Evolutionary conservation across 768 basidiomycete species (phyloP), one percentile per base, ranked within the genome.

Genomic region (Gymnopilus junonius): DNA sequence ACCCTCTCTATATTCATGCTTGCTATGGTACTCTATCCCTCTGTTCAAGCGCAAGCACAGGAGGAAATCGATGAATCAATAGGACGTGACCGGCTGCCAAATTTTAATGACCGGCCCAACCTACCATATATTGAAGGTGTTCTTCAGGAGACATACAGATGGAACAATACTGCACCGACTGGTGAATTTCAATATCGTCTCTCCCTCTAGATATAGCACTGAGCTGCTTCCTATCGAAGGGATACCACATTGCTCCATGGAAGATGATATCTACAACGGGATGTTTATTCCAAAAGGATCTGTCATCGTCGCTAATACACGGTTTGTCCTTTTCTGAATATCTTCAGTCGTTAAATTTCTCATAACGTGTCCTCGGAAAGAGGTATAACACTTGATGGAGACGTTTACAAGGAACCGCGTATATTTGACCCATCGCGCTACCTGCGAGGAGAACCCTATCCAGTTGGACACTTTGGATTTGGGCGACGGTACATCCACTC

Each of bases 381-480:
- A 1, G 58, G 58, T 11, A 59, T 59, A 8, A 48, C 58, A n/a
- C 46, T 59, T 7, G 58, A 59, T 21, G 58, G 53, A 27, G 58
- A 59, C 2, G 48, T 59, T 1, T 59, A 59, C 35, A 51, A 51
- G 10, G 29, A 50, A 8, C 32, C 48, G 4, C 58, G 39, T 29
- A 27, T 37, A 12, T 59, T 59, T 20, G 32, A 59, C 21, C 58
- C 58, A 10, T 39, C 46, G 1, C 58, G 58, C 1, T 59, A 59
- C 23, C 58, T 46, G 14, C 43, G 42, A 10, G 57, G 57, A 46
- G 57, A 58, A 21, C 57, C 57, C 25, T 25, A 46, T 46, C 29
- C 46, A 23, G 57, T 46, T 5, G 86, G 64, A 7, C 59, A 62
- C 20, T 75, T 71, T 56, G 76, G 76, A 5, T 77, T 74, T 64